A percentile compares a stretch with the other conserved stretches of the same genome.
phyloP scores from a whole-genome alignment of 768 basidiomycete species.

The Phlegmacium glaucopus region DNA sequence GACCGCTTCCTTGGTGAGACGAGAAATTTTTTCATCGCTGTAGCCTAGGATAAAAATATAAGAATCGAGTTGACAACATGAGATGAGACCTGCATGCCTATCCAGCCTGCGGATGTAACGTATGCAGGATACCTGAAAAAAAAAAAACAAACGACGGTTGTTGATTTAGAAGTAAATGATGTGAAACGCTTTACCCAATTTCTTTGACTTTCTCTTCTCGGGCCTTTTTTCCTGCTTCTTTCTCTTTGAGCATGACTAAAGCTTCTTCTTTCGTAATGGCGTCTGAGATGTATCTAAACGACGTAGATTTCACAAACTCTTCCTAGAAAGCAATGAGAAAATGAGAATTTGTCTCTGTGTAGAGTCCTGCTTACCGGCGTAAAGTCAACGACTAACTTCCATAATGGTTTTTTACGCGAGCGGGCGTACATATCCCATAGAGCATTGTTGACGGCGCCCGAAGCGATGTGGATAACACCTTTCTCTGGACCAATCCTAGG shows the following conservation, averaged over 20 bases:
- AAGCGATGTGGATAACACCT: constrained; percentile 90
- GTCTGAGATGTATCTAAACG: constrained; percentile 92
- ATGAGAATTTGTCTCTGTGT: neutral
- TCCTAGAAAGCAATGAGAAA: constrained; percentile 41
- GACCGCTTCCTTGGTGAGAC: constrained; percentile 84
- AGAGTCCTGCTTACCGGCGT: constrained; percentile 46
- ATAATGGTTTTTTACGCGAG: constrained; percentile 77
- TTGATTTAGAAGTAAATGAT: neutral
- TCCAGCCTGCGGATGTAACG: constrained; percentile 91
- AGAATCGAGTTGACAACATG: neutral
- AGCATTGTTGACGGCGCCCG: constrained; percentile 88
- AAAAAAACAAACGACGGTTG: neutral
- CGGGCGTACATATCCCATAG: constrained; percentile 93
- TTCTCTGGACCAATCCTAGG: constrained; percentile 89
- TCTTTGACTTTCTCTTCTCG: constrained; percentile 74
- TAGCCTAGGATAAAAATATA: constrained; percentile 53
- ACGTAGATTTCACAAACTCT: constrained; percentile 70
- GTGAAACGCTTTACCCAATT: constrained; percentile 44
- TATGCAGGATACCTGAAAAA: constrained; percentile 81
- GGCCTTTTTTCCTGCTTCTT: constrained; percentile 72
- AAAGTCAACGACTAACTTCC: constrained; percentile 93
- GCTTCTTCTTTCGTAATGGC: constrained; percentile 92
- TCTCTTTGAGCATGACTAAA: constrained; percentile 72
- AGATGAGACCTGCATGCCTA: constrained; percentile 41
- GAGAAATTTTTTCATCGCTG: constrained; percentile 85